Percentiles rank a stretch among this genome's conserved stretches.
phyloP scores from a whole-genome alignment of 2,329 filamentous ascomycete genomes.

The Pseudogymnoascus sp. region DNA sequence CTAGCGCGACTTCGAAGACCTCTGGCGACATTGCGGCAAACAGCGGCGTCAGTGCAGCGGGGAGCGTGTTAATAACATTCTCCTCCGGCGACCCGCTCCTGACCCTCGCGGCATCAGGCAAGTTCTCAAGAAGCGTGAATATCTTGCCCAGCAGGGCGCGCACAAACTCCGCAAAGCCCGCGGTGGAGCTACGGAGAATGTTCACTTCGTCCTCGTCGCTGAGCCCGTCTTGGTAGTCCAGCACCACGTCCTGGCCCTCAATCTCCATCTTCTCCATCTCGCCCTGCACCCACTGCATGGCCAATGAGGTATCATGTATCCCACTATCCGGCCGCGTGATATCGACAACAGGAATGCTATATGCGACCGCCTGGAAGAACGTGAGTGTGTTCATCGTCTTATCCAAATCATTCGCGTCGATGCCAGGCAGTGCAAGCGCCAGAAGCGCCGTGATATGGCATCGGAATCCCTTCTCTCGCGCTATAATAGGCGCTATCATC shows the following conservation, averaged over 20 bases:
- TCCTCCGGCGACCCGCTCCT: slow-evolving; percentile 91
- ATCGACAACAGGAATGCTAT: slow-evolving; percentile 88
- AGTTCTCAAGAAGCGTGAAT: slow-evolving; percentile 89
- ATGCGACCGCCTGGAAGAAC: slow-evolving; percentile 92
- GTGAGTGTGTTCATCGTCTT: slow-evolving; percentile 93
- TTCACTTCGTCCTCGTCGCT: slow-evolving; percentile 78
- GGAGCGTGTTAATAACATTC: slow-evolving; percentile 91
- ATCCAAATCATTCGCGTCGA: slow-evolving; percentile 94
- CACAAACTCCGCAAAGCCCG: slow-evolving; percentile 87
- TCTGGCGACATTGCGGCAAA: slow-evolving; percentile 88
- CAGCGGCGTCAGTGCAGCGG: slow-evolving; percentile 82
- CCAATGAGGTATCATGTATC: slow-evolving; percentile 66
- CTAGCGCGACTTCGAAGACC: slow-evolving; percentile 82
- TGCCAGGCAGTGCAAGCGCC: slow-evolving; percentile 87
- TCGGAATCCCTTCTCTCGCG: slow-evolving; percentile 87
- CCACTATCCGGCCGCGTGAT: slow-evolving; percentile 62
- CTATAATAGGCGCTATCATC: slow-evolving; percentile 85
- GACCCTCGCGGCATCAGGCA: slow-evolving; percentile 82
- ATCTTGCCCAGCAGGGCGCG: slow-evolving; percentile 86
- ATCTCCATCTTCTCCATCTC: slow-evolving; percentile 92
- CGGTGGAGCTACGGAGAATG: slow-evolving; percentile 88
- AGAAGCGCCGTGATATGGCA: slow-evolving; percentile 92
- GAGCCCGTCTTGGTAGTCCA: slow-evolving; percentile 78
- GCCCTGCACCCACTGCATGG: slow-evolving; percentile 86
- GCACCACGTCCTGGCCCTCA: slow-evolving; percentile 74